Evolutionary conservation across 768 basidiomycete genomes (phyloP), one percentile per base, ranked within the genome.

Genomic region (Termitomyces sp.): DNA sequence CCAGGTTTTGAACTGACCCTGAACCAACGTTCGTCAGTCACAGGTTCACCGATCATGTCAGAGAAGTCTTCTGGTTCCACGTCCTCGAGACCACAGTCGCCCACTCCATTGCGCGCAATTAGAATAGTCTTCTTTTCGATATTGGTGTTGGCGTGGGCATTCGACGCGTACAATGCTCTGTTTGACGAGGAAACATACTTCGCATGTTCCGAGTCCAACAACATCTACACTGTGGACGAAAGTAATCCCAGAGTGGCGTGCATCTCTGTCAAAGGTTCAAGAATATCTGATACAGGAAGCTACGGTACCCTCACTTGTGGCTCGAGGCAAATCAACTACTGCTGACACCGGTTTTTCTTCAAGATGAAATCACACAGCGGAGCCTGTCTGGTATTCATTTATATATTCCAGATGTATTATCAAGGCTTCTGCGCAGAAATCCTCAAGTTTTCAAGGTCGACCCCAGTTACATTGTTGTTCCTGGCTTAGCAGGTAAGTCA

Each of bases 401-500:
- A 10, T 50, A 42, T 46, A 18, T 56, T 29, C 60, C 61, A 18
- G 18, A 49, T 9, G 46, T 42, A 43, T 31, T 44, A 10, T 55
- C 53, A n/a, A 61, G 47, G 32, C 27, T 45, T 27, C 20, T 60
- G 3, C 43, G 36, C 4, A 45, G 47, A 18, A 45, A 38, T 29
- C 55, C 58, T 1, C 35, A 43, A 15, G 56, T 65, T 12, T 57
- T 56, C 31, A 54, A 61, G 20, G 56, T 68, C 7, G 51, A 61
- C 15, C 50, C 63, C 29, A 41, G 54, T 15, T 76, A 76, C 22
- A 78, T 85, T 46, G 68, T 91, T 12, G 81, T 90, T 6, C 90
- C 90, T 0, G 91, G 90, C 18, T 73, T 93, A 16, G 72, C 88
- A 66, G 89, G 89, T 87, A 64, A 22, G n/a, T n/a, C n/a, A n/a